Evolutionary conservation across 352 stramenopile species (phyloP).

Genomic region (Halophytophthora batemanensis): DNA sequence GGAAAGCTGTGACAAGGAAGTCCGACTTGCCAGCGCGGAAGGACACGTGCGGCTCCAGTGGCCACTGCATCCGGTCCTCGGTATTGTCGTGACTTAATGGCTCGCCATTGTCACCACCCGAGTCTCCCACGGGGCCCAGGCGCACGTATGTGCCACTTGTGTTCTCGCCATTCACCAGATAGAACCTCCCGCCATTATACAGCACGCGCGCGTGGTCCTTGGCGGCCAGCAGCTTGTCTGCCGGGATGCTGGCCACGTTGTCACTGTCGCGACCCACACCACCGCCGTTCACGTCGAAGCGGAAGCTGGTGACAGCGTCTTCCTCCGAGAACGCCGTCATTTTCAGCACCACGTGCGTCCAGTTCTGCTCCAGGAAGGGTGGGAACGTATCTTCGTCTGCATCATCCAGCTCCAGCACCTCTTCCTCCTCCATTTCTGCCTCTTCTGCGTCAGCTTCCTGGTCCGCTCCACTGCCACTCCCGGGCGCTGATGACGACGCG

Average conservation of each 20-base stretch:
- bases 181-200: slow-evolving; percentile 59
- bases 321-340: slow-evolving; percentile 82
- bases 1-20: slow-evolving; percentile 61
- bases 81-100: slow-evolving; percentile 22
- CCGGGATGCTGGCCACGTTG: slow-evolving; percentile 70
- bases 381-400: slow-evolving; percentile 25
- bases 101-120: slow-evolving; percentile 14
- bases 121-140: slow-evolving; percentile 33
- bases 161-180: slow-evolving; percentile 49
- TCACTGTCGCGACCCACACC: slow-evolving; percentile 44
- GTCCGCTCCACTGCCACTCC: slow-evolving; percentile 6
- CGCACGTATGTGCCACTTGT: slow-evolving; percentile 71
- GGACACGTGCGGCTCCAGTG: slow-evolving; percentile 47
- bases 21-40: slow-evolving; percentile 84
- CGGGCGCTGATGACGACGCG: slow-evolving; percentile 11
- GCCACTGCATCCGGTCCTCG: slow-evolving; percentile 79
- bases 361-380: slow-evolving; percentile 39
- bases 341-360: slow-evolving; percentile 77
- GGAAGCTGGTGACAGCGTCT: slow-evolving; percentile 72
- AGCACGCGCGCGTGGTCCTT: slow-evolving; percentile 57
- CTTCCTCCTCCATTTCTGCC: slow-evolving; percentile 4
- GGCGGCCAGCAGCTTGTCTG: slow-evolving; percentile 57
- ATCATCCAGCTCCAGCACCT: background rate
- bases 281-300: slow-evolving; percentile 47
- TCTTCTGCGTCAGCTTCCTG: background rate